A percentile compares a stretch with the other conserved stretches of the same genome.
These are phyloP conservation scores for Agrostemma githago DNA, from an alignment of 148 eudicot species.

Conservation along the genomic window DNA sequence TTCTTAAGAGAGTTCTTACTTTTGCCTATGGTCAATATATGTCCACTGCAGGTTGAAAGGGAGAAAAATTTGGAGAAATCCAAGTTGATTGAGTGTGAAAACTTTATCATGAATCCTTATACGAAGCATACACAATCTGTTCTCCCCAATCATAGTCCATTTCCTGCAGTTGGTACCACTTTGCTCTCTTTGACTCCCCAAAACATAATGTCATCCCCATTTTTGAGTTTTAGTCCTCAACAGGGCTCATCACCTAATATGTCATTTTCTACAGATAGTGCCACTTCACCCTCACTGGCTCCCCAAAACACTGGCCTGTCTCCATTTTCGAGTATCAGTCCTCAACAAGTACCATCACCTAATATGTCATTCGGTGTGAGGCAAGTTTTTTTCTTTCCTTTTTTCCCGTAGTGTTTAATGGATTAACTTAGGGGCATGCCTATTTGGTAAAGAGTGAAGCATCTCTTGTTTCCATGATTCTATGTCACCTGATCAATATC, in stretches of 20 bases:
- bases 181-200: conserved; percentile 32
- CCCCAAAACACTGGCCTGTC: conserved; percentile 40
- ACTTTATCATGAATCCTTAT: conserved; percentile 55
- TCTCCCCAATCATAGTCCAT: conserved; percentile 36
- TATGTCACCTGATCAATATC: conserved; percentile 20
- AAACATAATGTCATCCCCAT: conserved; percentile 39
- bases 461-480: background rate
- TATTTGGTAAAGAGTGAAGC: background rate
- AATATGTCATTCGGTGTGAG: conserved; percentile 42
- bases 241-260: conserved; percentile 42
- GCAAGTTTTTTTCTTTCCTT: conserved; percentile 30
- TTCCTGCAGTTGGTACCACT: conserved; percentile 36
- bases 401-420: background rate
- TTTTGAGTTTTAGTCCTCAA: conserved; percentile 56
- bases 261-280: conserved; percentile 30
- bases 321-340: conserved; percentile 49
- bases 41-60: conserved; percentile 60
- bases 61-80: conserved; percentile 71
- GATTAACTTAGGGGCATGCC: background rate
- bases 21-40: background rate
- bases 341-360: conserved; percentile 48
- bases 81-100: conserved; percentile 64
- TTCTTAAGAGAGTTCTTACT: background rate
- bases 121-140: conserved; percentile 33
- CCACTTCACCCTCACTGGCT: conserved; percentile 31